phyloP scores from a whole-genome alignment of 441 rosid genomes.

The Adansonia madagascariensis region DNA sequence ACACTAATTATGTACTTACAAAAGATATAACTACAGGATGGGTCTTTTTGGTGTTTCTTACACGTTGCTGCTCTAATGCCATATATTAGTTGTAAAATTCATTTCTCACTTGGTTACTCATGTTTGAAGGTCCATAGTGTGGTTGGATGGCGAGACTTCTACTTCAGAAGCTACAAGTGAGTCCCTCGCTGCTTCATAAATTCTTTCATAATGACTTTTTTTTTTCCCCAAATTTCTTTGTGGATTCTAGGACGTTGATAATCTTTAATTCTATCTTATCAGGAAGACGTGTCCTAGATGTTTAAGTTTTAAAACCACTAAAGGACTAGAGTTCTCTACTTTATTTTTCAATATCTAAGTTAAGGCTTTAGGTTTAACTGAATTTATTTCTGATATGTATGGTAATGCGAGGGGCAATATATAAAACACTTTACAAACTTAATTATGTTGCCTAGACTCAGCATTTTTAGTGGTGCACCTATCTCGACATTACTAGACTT shows the following conservation, averaged over 20 bases:
- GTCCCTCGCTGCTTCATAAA: slow-evolving; percentile 31
- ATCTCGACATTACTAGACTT: background rate
- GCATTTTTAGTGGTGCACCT: background rate
- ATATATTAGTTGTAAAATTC: slow-evolving; percentile 5
- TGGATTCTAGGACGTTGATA: slow-evolving; percentile 8
- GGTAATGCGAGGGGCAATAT: background rate
- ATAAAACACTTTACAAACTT: background rate
- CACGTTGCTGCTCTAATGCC: background rate
- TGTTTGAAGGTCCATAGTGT: slow-evolving; percentile 77
- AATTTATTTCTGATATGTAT: slow-evolving; percentile 2
- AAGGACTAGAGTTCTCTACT: background rate
- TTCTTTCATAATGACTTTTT: background rate
- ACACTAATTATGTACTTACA: background rate
- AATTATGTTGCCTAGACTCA: background rate
- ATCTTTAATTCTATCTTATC: background rate
- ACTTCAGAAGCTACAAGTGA: slow-evolving; percentile 77
- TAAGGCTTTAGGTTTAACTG: slow-evolving; percentile 9
- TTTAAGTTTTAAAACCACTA: slow-evolving; percentile 16
- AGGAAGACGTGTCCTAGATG: background rate
- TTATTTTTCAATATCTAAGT: background rate
- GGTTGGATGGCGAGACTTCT: slow-evolving; percentile 93
- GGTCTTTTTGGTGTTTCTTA: slow-evolving; percentile 14
- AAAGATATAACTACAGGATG: background rate
- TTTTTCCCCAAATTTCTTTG: background rate
- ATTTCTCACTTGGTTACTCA: slow-evolving; percentile 24